These are phyloP conservation scores for Ogataea trehaloabstinens DNA, from an alignment of 805 yeast genomes.

Conservation along the genomic window DNA sequence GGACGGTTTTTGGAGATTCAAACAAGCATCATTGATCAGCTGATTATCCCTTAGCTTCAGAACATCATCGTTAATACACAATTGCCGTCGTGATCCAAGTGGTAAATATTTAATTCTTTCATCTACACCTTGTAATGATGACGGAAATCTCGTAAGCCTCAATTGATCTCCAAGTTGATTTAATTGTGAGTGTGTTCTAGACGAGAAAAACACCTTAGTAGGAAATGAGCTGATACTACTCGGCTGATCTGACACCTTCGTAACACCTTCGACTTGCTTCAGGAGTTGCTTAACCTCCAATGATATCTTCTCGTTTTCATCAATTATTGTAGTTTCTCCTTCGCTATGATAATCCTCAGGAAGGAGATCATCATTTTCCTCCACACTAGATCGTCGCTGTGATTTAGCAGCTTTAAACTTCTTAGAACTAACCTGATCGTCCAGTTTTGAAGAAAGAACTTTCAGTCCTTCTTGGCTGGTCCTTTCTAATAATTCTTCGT, in stretches of 20 bases:
- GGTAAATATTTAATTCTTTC: conserved; percentile 70
- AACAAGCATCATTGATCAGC: conserved; percentile 76
- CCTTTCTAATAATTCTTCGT: conserved; percentile 39
- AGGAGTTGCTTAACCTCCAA: conserved; percentile 50
- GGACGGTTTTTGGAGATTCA: conserved; percentile 55
- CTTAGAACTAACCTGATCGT: conserved; percentile 17
- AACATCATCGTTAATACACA: conserved; percentile 73
- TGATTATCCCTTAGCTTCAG: conserved; percentile 44
- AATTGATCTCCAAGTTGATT: conserved; percentile 77
- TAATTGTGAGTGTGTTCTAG: conserved; percentile 90
- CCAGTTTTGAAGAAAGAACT: conserved; percentile 21
- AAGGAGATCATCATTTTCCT: conserved; percentile 24
- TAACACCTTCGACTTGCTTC: conserved; percentile 36
- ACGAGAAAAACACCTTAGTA: conserved; percentile 62
- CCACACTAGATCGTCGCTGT: conserved; percentile 13
- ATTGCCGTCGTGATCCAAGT: conserved; percentile 79
- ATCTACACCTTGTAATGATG: conserved; percentile 44
- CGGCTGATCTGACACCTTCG: conserved; percentile 20
- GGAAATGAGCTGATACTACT: conserved; percentile 32
- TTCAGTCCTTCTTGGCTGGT: conserved; percentile 28
- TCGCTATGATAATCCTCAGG: conserved; percentile 40
- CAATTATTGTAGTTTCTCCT: conserved; percentile 3
- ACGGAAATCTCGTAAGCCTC: conserved; percentile 56
- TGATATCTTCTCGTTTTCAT: conserved; percentile 34
- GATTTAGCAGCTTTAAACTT: conserved; percentile 1